These are phyloP conservation scores for Globisporangium solare DNA, from an alignment of 352 stramenopile species.

Conservation along the genomic window DNA sequence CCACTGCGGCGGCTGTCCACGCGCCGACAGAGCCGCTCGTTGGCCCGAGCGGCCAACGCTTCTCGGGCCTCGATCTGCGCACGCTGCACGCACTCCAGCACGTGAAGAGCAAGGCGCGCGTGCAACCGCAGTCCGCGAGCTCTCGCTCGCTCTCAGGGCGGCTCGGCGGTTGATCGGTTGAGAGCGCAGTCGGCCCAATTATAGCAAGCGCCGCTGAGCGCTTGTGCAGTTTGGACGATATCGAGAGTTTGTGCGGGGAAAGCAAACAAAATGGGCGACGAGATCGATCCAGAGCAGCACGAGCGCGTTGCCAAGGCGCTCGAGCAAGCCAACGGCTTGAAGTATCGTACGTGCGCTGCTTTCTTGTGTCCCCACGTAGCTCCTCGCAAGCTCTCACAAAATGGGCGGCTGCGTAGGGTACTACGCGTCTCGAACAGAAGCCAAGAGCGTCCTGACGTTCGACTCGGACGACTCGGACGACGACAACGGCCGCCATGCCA, in stretches of 20 bases:
- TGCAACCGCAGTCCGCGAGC: constrained; percentile 38
- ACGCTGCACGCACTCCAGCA: constrained; percentile 46
- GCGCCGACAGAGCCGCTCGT: too few relatives aligned
- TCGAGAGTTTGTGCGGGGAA: constrained; percentile 20
- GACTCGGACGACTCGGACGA: constrained; percentile 33
- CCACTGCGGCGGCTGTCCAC: neutral
- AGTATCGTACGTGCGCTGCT: constrained; percentile 41
- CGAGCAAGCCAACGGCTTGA: constrained; percentile 64
- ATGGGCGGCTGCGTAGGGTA: constrained; percentile 32
- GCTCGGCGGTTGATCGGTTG: neutral
- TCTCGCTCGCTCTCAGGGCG: constrained; percentile 6
- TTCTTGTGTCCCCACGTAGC: neutral
- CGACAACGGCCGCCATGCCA: neutral
- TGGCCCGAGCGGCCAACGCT: too few relatives aligned
- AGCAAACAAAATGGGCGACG: neutral
- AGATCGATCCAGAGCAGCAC: constrained; percentile 36
- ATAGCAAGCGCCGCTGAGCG: neutral
- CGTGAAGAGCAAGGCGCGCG: constrained; percentile 30
- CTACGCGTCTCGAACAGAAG: constrained; percentile 27
- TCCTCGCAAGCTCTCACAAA: neutral
- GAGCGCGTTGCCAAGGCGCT: constrained; percentile 57
- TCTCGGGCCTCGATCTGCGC: constrained; percentile 23
- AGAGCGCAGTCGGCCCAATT: too few relatives aligned
- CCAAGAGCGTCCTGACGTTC: constrained; percentile 40
- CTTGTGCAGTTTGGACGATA: neutral